Conservation (phyloP, 2,329 filamentous ascomycete species). For the Raffaelea ambrosiae region DNA sequence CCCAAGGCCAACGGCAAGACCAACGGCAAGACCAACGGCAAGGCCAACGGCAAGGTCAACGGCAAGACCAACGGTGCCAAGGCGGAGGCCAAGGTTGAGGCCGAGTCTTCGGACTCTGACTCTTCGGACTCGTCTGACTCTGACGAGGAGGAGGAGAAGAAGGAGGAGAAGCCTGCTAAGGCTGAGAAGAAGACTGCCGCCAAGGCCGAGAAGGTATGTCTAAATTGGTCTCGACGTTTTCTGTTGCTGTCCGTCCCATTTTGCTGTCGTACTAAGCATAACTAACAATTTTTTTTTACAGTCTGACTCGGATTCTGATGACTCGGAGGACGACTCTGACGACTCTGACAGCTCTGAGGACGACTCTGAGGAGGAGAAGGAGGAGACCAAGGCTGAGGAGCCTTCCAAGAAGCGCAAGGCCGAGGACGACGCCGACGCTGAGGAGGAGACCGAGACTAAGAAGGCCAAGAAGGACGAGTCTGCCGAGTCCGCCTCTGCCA, state of each 20-base stretch:
- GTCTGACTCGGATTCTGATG: constrained; percentile 25
- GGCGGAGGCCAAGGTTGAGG: constrained; percentile 9
- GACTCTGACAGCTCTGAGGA: constrained; percentile 21
- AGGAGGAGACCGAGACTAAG: constrained; percentile 47
- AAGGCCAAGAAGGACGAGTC: constrained; percentile 54
- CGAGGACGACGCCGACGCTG: constrained; percentile 43
- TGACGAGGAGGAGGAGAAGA: constrained; percentile 17
- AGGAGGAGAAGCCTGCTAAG: constrained; percentile 11
- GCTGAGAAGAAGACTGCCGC: neutral
- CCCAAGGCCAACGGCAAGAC: constrained; percentile 22
- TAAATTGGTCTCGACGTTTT: too few species aligned
- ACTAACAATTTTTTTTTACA: constrained; percentile 1
- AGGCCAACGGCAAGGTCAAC: constrained; percentile 14
- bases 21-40: constrained; percentile 17
- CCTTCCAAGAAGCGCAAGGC: constrained; percentile 61
- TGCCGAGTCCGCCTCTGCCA: constrained; percentile 42
- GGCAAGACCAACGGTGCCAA: constrained; percentile 25
- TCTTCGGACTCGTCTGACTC: constrained; percentile 24
- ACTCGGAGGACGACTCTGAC: constrained; percentile 12
- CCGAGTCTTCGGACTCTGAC: constrained; percentile 14
- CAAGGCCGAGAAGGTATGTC: constrained; percentile 2
- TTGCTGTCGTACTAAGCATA: too few species aligned
- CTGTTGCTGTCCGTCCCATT: too few species aligned
- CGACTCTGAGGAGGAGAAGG: constrained; percentile 19
- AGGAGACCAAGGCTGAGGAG: constrained; percentile 35